phyloP scores from a whole-genome alignment of 371 early-diverging fungal species.

The Mucor indicus region DNA sequence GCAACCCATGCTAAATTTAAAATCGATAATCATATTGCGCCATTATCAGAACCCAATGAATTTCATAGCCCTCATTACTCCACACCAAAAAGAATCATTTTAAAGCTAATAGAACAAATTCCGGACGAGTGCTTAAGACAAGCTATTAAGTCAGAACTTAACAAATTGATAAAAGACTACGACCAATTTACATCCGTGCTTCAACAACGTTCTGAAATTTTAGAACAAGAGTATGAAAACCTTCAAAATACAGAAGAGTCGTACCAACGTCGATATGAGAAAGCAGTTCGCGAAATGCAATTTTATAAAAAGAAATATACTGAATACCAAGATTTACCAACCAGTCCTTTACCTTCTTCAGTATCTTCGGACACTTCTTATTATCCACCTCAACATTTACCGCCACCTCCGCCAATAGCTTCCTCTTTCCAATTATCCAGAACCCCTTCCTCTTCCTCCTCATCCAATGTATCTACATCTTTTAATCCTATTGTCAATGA shows the following conservation, averaged over 20 bases:
- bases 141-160: slow-evolving; percentile 26
- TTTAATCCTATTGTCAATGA: slow-evolving; percentile 5
- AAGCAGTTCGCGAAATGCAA: slow-evolving; percentile 50
- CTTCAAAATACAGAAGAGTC: slow-evolving; percentile 15
- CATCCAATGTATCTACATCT: slow-evolving; percentile 12
- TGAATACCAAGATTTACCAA: slow-evolving; percentile 4
- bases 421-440: slow-evolving; percentile 10
- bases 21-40: too few species aligned
- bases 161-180: slow-evolving; percentile 26
- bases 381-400: slow-evolving; percentile 11
- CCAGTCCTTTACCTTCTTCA: slow-evolving; percentile 29
- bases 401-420: slow-evolving; percentile 4
- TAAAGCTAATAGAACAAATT: slow-evolving; percentile 15
- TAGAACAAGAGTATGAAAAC: slow-evolving; percentile 34
- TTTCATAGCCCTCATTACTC: too few species aligned
- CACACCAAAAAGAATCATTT: too few species aligned
- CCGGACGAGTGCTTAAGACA: slow-evolving; percentile 21
- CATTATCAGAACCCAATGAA: too few species aligned
- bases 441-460: slow-evolving; percentile 18
- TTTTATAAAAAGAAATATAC: slow-evolving; percentile 37
- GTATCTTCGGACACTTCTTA: neutral
- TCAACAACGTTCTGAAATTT: slow-evolving; percentile 30
- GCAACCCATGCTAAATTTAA: too few species aligned
- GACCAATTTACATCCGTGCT: slow-evolving; percentile 28
- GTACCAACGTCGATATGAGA: slow-evolving; percentile 38